Base-by-base conservation (phyloP, 2,329 filamentous ascomycete genomes). In the Fusarium bulbicola region DNA sequence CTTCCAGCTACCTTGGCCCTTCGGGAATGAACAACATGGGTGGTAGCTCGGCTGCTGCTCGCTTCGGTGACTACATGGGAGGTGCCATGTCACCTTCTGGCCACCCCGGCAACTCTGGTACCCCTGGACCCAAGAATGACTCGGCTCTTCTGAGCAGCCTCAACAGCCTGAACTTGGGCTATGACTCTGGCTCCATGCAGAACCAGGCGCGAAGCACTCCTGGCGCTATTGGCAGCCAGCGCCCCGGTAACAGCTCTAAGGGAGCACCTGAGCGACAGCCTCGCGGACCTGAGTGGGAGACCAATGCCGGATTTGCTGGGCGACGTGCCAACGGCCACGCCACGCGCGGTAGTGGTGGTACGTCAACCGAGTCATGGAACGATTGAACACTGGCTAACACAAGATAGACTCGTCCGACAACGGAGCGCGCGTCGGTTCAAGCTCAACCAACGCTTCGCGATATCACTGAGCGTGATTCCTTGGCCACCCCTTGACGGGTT, bases 1-100 rank as follows among this genome's bases (percentile, higher is more conserved):
- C 94, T 24, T 94, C 94, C 11, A 97, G 94, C 85, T 97, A 97
- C 80, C 82, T 84, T 32, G 83, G 78, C 9, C 79, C 82, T 16
- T 66, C 74, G n/a, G 82, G 82, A 34, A 79, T 94, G 62, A 90
- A 90, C 72, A 89, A 88, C 68, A 85, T 94, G 74, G 77, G 77
- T 49, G 73, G 78, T 42, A 77, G 76, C 49, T 82, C 79, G 13
- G 77, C 80, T 24, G 82, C 82, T 28, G 82, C 82, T 30, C 84
- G 85, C 30, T 85, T 86, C 59, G 81, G 83, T 21, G 86, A 88
- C 59, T 87, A 87, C 73, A 81, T 84, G 56, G 80, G 80, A 45
- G 80, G 81, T 30, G 79, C 80, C 30, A 79, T 81, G 54, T 82
- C 74, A 20, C 74, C 84, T 54, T 77, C 80, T 1, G 80, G 78